phyloP scores from a whole-genome alignment of 257 asterid genomes.

The Rehmannia glutinosa region DNA sequence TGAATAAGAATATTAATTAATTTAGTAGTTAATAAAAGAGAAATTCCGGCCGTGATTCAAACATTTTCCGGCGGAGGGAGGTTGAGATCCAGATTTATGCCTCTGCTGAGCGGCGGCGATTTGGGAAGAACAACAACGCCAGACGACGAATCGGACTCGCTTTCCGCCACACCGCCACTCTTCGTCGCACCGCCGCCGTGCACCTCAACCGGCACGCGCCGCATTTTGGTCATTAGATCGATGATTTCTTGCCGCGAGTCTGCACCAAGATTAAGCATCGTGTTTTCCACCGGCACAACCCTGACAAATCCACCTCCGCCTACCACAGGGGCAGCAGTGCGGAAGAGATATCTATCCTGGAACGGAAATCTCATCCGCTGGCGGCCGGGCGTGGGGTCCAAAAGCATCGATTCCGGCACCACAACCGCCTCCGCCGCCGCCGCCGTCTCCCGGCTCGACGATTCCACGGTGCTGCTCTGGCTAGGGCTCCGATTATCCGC shows the following conservation, averaged over 20 bases:
- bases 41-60: constrained; percentile 10
- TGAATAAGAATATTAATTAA: not conserved
- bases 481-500: constrained; percentile 28
- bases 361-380: constrained; percentile 23
- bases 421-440: constrained; percentile 15
- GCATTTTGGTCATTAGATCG: constrained; percentile 20
- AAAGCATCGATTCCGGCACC: constrained; percentile 10
- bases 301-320: not conserved
- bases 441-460: constrained; percentile 27
- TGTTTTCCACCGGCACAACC: not conserved
- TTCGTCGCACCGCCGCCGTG: constrained; percentile 13
- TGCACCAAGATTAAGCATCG: constrained; percentile 31
- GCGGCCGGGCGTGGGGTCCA: constrained; percentile 32
- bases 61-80: constrained; percentile 39
- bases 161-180: constrained; percentile 11
- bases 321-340: not conserved
- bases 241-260: constrained; percentile 38
- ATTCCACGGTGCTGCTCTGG: constrained; percentile 51
- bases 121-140: constrained; percentile 30
- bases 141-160: constrained; percentile 44
- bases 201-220: constrained; percentile 11
- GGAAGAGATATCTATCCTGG: constrained; percentile 11
- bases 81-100: constrained; percentile 39
- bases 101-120: constrained; percentile 16
- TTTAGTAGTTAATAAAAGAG: not conserved